Conservation (phyloP, 495 filamentous ascomycete genomes). For the Aspergillus indologenus region DNA sequence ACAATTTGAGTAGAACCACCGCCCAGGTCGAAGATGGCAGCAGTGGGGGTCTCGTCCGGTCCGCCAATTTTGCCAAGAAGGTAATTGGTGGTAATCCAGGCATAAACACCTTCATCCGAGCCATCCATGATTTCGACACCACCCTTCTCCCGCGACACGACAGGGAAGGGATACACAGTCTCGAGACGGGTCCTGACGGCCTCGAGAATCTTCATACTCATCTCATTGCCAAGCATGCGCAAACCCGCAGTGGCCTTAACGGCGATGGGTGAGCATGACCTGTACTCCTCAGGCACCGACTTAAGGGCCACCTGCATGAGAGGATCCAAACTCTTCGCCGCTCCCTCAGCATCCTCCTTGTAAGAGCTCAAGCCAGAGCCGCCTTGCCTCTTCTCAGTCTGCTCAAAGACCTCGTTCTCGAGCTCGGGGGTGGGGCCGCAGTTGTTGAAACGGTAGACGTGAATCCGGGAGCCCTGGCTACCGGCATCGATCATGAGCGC, state of each 20-base stretch:
- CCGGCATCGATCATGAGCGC: constrained; percentile 98
- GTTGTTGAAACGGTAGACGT: constrained; percentile 99
- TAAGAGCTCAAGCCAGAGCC: constrained; percentile 86
- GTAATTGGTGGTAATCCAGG: constrained; percentile 99
- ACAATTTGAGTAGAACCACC: constrained; percentile 98
- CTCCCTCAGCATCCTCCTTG: constrained; percentile 75
- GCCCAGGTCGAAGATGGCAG: constrained; percentile 92
- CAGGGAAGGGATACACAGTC: constrained; percentile 86
- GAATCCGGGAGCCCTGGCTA: constrained; percentile 94
- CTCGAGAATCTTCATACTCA: constrained; percentile 77
- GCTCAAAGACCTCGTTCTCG: constrained; percentile 85
- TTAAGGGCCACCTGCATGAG: constrained; percentile 82
- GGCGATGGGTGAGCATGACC: constrained; percentile 82
- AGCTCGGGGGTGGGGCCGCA: constrained; percentile 94
- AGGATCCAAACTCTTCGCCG: constrained; percentile 83
- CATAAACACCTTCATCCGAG: constrained; percentile 94
- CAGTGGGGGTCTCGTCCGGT: constrained; percentile 82
- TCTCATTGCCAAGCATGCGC: constrained; percentile 76
- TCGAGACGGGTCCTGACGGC: constrained; percentile 84
- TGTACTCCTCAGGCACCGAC: constrained; percentile 80
- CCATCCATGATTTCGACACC: constrained; percentile 97
- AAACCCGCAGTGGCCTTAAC: constrained; percentile 97
- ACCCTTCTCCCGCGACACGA: constrained; percentile 76
- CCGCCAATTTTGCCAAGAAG: constrained; percentile 95
- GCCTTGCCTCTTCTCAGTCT: constrained; percentile 73